These are phyloP conservation scores for Trichoderma afroharzianum DNA, from an alignment of 2,329 filamentous ascomycete species.

Conservation along the genomic window DNA sequence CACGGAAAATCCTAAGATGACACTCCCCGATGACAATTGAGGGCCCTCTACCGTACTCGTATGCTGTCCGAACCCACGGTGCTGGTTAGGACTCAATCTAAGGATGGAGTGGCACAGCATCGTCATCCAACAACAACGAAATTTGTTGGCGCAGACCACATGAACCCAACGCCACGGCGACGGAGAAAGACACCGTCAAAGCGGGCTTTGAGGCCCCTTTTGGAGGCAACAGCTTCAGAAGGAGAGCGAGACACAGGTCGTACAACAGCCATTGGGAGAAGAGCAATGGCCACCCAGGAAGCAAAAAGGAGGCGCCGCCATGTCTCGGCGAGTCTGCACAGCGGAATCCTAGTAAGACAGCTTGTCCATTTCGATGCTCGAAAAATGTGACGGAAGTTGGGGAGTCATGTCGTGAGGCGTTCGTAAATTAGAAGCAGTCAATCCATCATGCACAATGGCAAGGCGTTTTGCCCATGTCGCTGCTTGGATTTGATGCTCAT, in stretches of 20 bases:
- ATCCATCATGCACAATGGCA: neutral
- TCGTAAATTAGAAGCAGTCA: neutral
- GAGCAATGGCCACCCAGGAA: neutral
- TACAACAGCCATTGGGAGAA: neutral
- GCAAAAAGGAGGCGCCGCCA: conserved; percentile 9
- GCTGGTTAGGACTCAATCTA: neutral
- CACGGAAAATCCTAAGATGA: neutral
- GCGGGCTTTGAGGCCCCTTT: neutral
- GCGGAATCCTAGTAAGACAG: neutral
- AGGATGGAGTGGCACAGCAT: neutral
- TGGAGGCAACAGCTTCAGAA: neutral
- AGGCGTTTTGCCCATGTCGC: neutral
- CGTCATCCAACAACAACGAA: neutral
- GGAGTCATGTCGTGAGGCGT: neutral
- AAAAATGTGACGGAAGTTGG: neutral
- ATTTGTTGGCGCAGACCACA: neutral
- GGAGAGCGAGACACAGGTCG: neutral
- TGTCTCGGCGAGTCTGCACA: conserved; percentile 23
- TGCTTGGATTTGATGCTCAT: neutral
- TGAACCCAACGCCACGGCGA: conserved; percentile 5
- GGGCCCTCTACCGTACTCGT: neutral
- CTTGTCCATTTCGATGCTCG: neutral
- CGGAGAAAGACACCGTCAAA: neutral
- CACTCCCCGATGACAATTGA: neutral
- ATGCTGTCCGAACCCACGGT: neutral